Percentiles rank a stretch among this genome's conserved stretches.
Evolutionary conservation across 1,139 yeast genomes (phyloP).

Genomic region (Kurtzmaniella quercitrusa): DNA sequence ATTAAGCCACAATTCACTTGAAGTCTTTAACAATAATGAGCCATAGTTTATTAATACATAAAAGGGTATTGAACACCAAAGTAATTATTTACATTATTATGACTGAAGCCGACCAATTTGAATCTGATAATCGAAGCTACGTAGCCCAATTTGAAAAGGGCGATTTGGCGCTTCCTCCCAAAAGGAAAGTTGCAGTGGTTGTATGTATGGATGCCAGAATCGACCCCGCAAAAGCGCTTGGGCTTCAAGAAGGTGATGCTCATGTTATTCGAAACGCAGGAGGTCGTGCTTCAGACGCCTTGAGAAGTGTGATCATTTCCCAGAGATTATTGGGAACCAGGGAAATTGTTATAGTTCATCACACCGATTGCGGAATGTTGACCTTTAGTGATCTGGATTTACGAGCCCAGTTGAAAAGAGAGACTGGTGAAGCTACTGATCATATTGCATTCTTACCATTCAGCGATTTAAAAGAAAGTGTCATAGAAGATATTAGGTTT

Average conservation of each 20-base stretch:
- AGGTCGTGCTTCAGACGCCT: constrained; percentile 39
- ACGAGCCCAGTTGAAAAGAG: constrained; percentile 21
- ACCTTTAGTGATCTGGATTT: constrained; percentile 31
- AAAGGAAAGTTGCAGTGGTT: constrained; percentile 31
- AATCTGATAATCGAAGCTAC: constrained; percentile 18
- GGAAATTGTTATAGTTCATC: constrained; percentile 38
- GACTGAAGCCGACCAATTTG: constrained; percentile 24
- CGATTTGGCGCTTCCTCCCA: constrained; percentile 32
- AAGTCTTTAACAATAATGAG: too few species aligned
- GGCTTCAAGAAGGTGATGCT: constrained; percentile 40
- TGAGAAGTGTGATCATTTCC: constrained; percentile 37
- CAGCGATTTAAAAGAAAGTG: constrained; percentile 28
- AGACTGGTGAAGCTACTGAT: constrained; percentile 26
- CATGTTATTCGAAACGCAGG: constrained; percentile 46
- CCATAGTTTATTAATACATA: too few species aligned
- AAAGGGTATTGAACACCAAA: too few species aligned
- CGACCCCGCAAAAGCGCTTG: constrained; percentile 39
- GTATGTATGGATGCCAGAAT: constrained; percentile 45
- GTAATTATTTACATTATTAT: too few species aligned
- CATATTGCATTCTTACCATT: constrained; percentile 33
- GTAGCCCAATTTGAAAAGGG: constrained; percentile 20
- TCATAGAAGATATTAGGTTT: constrained; percentile 30
- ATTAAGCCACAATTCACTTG: too few species aligned
- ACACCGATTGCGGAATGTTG: constrained; percentile 42
- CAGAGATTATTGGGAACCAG: constrained; percentile 31